Base-by-base conservation (phyloP, 805 yeast genomes). In the Ogataea populi-albae region DNA sequence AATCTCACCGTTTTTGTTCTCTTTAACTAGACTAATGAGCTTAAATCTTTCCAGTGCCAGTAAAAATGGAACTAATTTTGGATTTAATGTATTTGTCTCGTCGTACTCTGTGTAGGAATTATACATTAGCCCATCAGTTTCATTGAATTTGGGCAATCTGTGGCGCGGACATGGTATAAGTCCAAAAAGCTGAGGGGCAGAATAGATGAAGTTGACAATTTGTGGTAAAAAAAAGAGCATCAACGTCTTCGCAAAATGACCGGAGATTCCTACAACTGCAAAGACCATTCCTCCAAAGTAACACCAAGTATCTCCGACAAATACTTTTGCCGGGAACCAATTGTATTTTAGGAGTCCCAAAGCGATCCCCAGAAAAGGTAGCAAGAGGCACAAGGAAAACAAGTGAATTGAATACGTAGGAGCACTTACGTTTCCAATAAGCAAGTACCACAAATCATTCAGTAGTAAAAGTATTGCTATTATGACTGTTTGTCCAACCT, bases 211-310 rank as follows among this genome's bases (percentile, higher is more conserved):
- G 58, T 93, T 93, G 62, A 87, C 61, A 36, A 93, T 85, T 63
- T 93, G 98, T 3, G 98, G 98, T 26, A 86, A 65, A 57, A 93
- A 83, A 54, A 93, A 81, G 22, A 89, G 61, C 61, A 93, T 66
- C 48, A 91, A 66, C 0, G 99, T 93, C 62, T 93, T 93, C 27
- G 96, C 86, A 60, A 89, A 93, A 66, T 93, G 99, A 1, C 98
- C 98, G 40, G 86, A 71, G 23, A 93, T 93, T 1, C 97, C 98
- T 20, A 86, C 96, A 18, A 89, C 93, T 0, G 98, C 98, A 61
- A 93, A 88, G 1, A 93, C 95, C 98, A 93, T 93, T 3, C 99
- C 99, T 17, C 96, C 87, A 61, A 93, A 89, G 62, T 93, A 93
- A 64, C 99, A 93, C 67, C 84, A 93, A 1, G 98, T 91, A 57